Base-by-base conservation (phyloP, 2,329 filamentous ascomycete genomes). In the Gnomoniopsis sp. region DNA sequence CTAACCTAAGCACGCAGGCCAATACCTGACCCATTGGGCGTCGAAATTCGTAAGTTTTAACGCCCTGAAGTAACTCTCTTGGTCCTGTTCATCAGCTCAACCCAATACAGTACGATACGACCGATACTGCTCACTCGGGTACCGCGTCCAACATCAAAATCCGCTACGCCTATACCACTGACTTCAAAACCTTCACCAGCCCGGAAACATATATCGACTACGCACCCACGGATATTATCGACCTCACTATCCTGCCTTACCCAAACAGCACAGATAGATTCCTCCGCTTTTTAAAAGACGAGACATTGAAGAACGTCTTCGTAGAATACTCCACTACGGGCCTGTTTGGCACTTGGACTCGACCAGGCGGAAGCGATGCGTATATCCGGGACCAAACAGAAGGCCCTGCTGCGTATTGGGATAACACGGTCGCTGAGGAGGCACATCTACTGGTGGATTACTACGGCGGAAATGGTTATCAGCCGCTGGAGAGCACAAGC, bases 241-340 rank as follows among this genome's bases (percentile, higher is more conserved):
- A 83, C 64, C 72, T 87, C n/a, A 81, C 84, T 63, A 80, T 88
- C 68, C 71, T 83, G 3, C 70, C 75, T 1, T 68, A 81, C 1
- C 74, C 76, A 15, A 69, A 70, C 50, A 64, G 63, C 57, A 47
- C 53, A 34, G 57, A 44, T 47, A 71, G 71, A n/a, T 84, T 79
- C 53, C 71, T 79, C 6, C 76, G 81, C 48, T 84, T 84, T 69
- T 72, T 84, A 69, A 84, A 84, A 63, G 79, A 84, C 67, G 80
- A 84, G 65, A 74, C 75, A 1, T 74, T 71, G 2, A 80, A 80
- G 62, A 77, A 74, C 0, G 79, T 84, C 22, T 84, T 80, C 59
- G 73, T 76, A 34, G 80, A 84, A 63, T 74, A 76, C 51, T 77
- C 75, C 3, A 74, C 75, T 0, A 73, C 64, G 0, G 82, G 81